These are phyloP conservation scores for Mortierella sp. DNA, from an alignment of 371 early-diverging fungal species.

Conservation along the genomic window DNA sequence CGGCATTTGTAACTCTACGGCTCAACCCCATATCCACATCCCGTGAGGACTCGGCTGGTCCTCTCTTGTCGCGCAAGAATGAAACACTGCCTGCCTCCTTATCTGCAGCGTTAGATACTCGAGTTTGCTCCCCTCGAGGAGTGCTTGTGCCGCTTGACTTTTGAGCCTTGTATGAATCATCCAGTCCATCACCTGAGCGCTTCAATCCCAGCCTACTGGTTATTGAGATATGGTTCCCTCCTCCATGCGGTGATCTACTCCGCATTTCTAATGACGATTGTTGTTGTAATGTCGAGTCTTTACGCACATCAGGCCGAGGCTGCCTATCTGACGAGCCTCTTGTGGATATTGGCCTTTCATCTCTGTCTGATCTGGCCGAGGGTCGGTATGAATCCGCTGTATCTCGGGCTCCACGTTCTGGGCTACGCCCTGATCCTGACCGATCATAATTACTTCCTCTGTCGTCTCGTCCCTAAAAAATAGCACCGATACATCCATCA, in stretches of 20 bases:
- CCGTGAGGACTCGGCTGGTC: neutral
- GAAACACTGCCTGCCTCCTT: conserved; percentile 28
- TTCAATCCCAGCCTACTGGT: conserved; percentile 31
- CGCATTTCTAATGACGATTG: neutral
- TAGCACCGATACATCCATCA: neutral
- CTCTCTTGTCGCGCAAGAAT: conserved; percentile 30
- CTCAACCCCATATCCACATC: neutral
- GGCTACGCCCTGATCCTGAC: neutral
- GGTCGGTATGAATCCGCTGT: conserved; percentile 7
- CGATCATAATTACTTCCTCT: conserved; percentile 1
- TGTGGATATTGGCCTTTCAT: neutral
- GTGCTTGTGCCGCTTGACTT: conserved; percentile 36
- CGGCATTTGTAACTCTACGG: neutral
- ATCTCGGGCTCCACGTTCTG: conserved; percentile 9
- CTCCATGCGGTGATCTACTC: conserved; percentile 22
- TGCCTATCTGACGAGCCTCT: neutral
- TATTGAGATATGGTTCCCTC: conserved; percentile 12
- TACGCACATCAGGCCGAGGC: neutral
- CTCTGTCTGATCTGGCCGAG: conserved; percentile 5
- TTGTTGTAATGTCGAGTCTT: neutral
- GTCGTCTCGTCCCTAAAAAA: conserved; percentile 15
- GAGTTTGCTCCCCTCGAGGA: conserved; percentile 26
- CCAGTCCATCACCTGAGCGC: conserved; percentile 20
- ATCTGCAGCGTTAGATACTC: neutral
- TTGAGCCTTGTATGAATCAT: conserved; percentile 26